Conservation (phyloP, 805 yeast species). For the Yamadazyma olivae region DNA sequence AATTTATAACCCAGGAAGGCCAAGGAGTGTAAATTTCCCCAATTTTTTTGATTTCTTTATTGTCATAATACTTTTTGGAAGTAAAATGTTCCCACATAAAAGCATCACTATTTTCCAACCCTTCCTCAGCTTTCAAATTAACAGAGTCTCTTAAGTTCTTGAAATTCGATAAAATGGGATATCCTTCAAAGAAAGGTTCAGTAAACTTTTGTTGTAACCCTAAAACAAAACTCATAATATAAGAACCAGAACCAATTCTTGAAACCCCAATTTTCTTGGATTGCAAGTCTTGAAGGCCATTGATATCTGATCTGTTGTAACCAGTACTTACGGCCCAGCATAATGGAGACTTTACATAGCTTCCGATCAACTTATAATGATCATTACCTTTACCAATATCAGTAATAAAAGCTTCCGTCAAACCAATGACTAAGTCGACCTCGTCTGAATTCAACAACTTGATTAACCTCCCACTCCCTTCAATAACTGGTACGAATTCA, state of each 20-base stretch:
- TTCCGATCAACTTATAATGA: constrained; percentile 66
- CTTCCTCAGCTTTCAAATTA: constrained; percentile 40
- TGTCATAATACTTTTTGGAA: constrained; percentile 78
- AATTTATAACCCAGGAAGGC: constrained; percentile 90
- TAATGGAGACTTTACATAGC: constrained; percentile 82
- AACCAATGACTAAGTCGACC: constrained; percentile 80
- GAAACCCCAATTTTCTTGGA: constrained; percentile 73
- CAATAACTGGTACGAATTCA: constrained; percentile 66
- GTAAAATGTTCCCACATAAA: constrained; percentile 98
- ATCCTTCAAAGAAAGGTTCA: constrained; percentile 48
- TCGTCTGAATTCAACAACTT: constrained; percentile 61
- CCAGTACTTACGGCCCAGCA: constrained; percentile 93
- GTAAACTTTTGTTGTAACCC: constrained; percentile 59
- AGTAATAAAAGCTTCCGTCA: constrained; percentile 88
- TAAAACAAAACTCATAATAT: constrained; percentile 85
- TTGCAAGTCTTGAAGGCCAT: constrained; percentile 49
- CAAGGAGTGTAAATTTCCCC: constrained; percentile 94
- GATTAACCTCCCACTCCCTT: constrained; percentile 87
- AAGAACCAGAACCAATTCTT: constrained; percentile 88
- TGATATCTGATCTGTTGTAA: constrained; percentile 50
- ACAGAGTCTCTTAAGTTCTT: constrained; percentile 78
- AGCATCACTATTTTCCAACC: constrained; percentile 58
- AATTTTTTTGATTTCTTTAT: constrained; percentile 71
- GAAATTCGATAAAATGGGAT: constrained; percentile 63
- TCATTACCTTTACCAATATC: constrained; percentile 72